Base-by-base conservation (phyloP, 495 filamentous ascomycete species). In the Trypethelium eluteriae region DNA sequence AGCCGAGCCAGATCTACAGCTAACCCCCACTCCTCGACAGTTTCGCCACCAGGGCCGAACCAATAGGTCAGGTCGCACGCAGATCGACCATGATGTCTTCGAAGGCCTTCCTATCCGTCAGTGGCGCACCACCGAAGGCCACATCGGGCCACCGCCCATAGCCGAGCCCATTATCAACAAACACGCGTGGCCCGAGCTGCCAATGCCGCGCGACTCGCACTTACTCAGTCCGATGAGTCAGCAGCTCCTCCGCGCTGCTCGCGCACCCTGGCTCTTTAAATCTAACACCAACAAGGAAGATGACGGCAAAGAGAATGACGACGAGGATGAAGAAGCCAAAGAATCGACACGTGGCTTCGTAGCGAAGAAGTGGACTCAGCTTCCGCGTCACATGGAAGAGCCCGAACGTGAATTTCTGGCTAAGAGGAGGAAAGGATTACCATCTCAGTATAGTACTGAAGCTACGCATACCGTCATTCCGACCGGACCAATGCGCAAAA, bases 91-190 rank as follows among this genome's bases (percentile, higher is more conserved):
- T 74, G 95, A 98, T 80, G 86, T 97, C 71, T 94, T 96, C 68
- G 93, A 98, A 77, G 92, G 94, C 56, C 81, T 98, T 5, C 94
- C 94, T 25, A 86, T 98, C 61, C 89, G 93, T 66, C 90, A 95
- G 81, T 98, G 93, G 91, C 64, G 49, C 4, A 9, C 44, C 34
- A 56, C 66, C 35, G 67, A 63, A 39, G 47, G 72, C 62, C 89
- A 81, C 44, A 77, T 95, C 69, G 89, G 85, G 63, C 86, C 90
- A 59, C 84, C 85, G 0, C 80, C 82, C 0, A 79, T 72, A 76
- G 83, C 75, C 81, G 81, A 73, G 62, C 46, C 68, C 38, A 64
- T 62, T 10, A 50, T 53, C 11, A 66, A 72, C 50, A 74, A 76
- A 49, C 38, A 36, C 53, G 69, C 67, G 46, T 82, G 82, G 67